Evolutionary conservation across 345 rosid genomes (phyloP), one percentile per base, ranked within the genome.

Genomic region (Eucalyptus camaldulensis): DNA sequence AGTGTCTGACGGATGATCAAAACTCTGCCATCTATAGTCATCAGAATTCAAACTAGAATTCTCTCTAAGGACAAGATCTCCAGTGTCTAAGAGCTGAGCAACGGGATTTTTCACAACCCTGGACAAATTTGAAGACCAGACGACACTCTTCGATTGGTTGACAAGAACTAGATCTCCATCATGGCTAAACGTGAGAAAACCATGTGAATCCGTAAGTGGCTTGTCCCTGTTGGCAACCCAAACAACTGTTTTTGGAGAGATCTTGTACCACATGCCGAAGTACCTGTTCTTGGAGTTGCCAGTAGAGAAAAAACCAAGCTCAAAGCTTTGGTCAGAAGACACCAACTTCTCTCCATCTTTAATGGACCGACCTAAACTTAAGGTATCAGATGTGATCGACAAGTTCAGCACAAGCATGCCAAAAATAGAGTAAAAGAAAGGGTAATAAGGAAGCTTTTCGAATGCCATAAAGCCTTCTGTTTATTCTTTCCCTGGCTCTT

Each of bases 181-280:
- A 49, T 49, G 37, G 43, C 60, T 87, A 69, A 94, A 67, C 33
- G 53, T 29, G 53, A 95, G 87, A 8, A 25, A 49, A 25, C 92
- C 93, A 8, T 91, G 81, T 33, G 90, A 81, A 65, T 85, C 92
- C 27, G 58, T 33, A 9, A 92, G 40, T 5, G 93, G 91, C 25
- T 22, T 50, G n/a, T 92, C 92, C 90, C 94, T 87, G 87, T 92
- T 94, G 27, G 95, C 90, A 31, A 94, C 93, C 95, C 95, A 95
- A 6, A 93, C 93, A 45, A 89, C 89, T 10, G 91, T 90, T 56
- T 53, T 40, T 2, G 90, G 69, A 47, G 85, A 87, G 22, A 86
- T 60, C 85, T 91, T 90, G 90, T 92, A 93, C 93, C 95, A 92
- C 15, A 95, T 92, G 43, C 93, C 95, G 33, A 94, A 24, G 80